phyloP scores from a whole-genome alignment of 192 early-diverging fungal species.

The Anaeromyces robustus region DNA sequence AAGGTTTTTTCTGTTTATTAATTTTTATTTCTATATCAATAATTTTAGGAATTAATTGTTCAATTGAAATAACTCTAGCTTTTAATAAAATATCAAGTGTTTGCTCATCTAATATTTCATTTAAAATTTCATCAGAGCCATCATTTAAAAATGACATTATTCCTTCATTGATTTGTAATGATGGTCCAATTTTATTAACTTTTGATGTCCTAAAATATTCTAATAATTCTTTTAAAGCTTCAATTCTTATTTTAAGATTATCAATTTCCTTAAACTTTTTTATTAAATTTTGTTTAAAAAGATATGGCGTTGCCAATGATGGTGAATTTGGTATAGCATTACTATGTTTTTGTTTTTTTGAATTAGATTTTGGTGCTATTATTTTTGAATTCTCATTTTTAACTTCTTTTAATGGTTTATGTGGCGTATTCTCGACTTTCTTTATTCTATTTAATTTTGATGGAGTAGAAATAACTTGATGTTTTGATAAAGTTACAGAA shows the following conservation, averaged over 20 bases:
- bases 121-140: background rate
- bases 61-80: background rate
- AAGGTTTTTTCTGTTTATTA: background rate
- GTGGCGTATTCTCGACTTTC: background rate
- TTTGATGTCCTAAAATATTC: background rate
- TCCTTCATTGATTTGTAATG: background rate
- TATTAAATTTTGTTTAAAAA: background rate
- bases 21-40: background rate
- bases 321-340: background rate
- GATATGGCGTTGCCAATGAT: background rate
- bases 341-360: background rate
- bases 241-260: background rate
- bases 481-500: no score
- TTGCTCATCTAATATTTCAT: background rate
- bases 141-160: background rate
- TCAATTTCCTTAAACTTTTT: background rate
- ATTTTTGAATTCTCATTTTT: background rate
- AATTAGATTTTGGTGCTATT: background rate
- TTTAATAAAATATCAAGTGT: background rate
- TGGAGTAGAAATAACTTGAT: background rate
- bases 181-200: background rate
- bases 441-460: background rate
- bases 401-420: background rate
- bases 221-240: background rate
- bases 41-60: background rate